Evolutionary conservation across 139 green algal genomes (phyloP), one percentile per base, ranked within the genome.

Genomic region (Chlorella sorokiniana): DNA sequence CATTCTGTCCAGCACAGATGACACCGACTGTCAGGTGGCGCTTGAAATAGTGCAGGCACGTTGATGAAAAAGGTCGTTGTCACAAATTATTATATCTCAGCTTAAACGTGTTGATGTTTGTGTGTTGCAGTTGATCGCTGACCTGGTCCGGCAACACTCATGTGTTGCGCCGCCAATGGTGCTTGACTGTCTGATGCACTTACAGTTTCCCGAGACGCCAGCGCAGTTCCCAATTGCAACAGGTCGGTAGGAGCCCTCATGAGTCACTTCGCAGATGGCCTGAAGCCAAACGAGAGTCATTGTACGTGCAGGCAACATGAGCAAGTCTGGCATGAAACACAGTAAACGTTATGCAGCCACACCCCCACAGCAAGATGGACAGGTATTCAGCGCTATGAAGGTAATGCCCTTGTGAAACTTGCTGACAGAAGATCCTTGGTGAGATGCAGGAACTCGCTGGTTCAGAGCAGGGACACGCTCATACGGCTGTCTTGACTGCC

Each of bases 91-190:
- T 33, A 25, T 3, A 1, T 3, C 11, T 11, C 33, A 65, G 16
- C 29, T 37, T 33, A 8, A 27, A 37, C 16, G 2, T 3, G 2
- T 31, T 41, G 9, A 9, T 29, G 33, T 16, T 42, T 69, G n/a
- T n/a, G n/a, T 38, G 31, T 29, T 76, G 68, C 94, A 98, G 91
- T 91, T 98, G 64, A 85, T 98, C 45, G 95, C 95, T 8, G 95
- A 98, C 76, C 84, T 98, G 40, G 91, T 98, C 61, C 87, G 85
- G 65, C 69, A 59, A 35, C 71, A 76, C 79, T 92, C 91, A 76
- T 97, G 93, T 72, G 41, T 59, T 22, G 85, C 64, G 54, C 84
- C 76, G 1, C 87, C 91, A 5, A 64, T 90, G 37, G 84, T 93
- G 23, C 4, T 88, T 33, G 37, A 51, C 10, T 69, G 44, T 35